A percentile compares a stretch with the other conserved stretches of the same genome.
Evolutionary conservation across 495 filamentous ascomycete genomes (phyloP).

Genomic region (Tetracladium marchalianum): DNA sequence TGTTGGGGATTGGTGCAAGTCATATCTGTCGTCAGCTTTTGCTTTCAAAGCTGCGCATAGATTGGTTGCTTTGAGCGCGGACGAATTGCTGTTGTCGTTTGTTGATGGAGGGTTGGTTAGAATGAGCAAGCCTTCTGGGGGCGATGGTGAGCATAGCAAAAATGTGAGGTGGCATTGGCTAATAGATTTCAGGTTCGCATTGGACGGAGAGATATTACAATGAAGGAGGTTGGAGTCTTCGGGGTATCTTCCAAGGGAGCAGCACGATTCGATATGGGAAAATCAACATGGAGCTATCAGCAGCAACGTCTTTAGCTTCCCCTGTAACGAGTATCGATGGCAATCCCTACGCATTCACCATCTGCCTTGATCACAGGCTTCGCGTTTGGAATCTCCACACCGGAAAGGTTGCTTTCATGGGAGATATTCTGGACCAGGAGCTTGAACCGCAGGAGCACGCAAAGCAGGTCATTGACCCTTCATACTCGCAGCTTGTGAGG

Average conservation of each 20-base stretch:
- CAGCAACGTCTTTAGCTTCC: conserved; percentile 52
- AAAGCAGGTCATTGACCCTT: conserved; percentile 67
- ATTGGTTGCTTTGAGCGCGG: conserved; percentile 58
- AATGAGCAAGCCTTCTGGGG: conserved; percentile 53
- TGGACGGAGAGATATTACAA: conserved; percentile 77
- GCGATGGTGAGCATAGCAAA: conserved; percentile 47
- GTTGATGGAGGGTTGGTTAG: conserved; percentile 74
- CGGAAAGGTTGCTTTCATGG: conserved; percentile 59
- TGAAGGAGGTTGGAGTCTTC: conserved; percentile 68
- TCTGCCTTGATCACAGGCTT: conserved; percentile 78
- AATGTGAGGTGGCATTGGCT: neutral
- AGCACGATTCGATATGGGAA: conserved; percentile 56
- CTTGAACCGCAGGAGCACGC: conserved; percentile 44
- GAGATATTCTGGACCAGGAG: conserved; percentile 57
- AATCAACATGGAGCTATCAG: conserved; percentile 53
- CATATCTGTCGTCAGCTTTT: conserved; percentile 58
- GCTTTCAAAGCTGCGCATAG: conserved; percentile 72
- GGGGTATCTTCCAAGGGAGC: conserved; percentile 58
- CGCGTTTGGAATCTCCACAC: conserved; percentile 74
- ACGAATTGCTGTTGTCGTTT: conserved; percentile 69
- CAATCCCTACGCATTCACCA: conserved; percentile 60
- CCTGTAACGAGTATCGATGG: conserved; percentile 46
- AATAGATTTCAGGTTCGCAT: conserved; percentile 33
- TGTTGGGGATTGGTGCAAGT: conserved; percentile 66
- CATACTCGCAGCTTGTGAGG: conserved; percentile 58